Evolutionary conservation across 2,329 filamentous ascomycete species (phyloP), one percentile per base, ranked within the genome.

Genomic region (Eutypa lata): DNA sequence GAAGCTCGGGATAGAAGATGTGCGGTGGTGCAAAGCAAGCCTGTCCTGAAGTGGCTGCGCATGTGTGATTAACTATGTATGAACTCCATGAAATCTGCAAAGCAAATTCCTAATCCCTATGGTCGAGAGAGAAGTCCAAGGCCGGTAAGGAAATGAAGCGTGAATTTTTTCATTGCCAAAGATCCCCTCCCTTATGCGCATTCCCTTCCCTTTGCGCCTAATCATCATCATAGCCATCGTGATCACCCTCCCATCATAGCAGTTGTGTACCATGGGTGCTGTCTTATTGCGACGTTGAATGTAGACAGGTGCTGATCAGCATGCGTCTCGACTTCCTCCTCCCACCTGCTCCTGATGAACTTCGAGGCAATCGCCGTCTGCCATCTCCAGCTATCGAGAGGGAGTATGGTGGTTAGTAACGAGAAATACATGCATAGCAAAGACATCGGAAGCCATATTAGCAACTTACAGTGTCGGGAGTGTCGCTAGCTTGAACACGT

Each of bases 271-370:
- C 22, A 7, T 24, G 22, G 35, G 37, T 21, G 22, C 10, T 18
- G 13, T 22, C 7, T n/a, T 13, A 18, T 19, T 19, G 38, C 38
- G 10, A 11, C 38, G 18, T 21, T 42, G 8, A 21, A 21, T 45
- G 13, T 26, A 13, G 22, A 13, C 22, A 19, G 26, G 24, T 21
- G 37, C 10, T 19, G 16, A 47, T 55, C 28, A 70, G 62, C 64
- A 73, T 58, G 66, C 42, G n/a, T n/a, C 16, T n/a, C 13, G 16
- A 21, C 13, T 73, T 56, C 92, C 93, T 55, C 94, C 93, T 55
- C 94, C 94, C 57, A 97, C 94, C 76, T 99, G 94, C 72, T 99
- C 94, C 72, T 97, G 94, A 71, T 97, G 93, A 24, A 99, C 94
- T 69, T 99, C 94, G 24, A 99, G 86, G 1, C 90, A 95, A 67